A percentile compares a stretch with the other conserved stretches of the same genome.
Conservation (phyloP, 805 yeast genomes). For the Metschnikowia corniflorae region DNA sequence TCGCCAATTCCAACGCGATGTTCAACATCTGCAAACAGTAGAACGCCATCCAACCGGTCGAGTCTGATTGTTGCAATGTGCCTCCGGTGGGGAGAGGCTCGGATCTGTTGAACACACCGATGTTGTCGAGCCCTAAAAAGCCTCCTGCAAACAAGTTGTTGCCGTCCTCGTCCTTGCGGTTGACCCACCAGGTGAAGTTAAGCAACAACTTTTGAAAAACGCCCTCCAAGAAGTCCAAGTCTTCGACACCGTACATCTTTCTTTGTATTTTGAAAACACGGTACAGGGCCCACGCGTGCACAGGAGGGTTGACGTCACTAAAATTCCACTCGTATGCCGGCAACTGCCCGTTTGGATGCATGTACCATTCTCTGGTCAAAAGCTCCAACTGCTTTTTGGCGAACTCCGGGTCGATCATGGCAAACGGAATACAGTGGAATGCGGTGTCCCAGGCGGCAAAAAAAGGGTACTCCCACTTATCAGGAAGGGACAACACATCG, state of each 20-base stretch:
- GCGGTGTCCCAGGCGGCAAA: slow-evolving; percentile 98
- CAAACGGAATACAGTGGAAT: slow-evolving; percentile 88
- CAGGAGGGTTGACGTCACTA: slow-evolving; percentile 94
- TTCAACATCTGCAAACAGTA: slow-evolving; percentile 86
- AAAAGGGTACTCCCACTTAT: slow-evolving; percentile 94
- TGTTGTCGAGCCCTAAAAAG: slow-evolving; percentile 86
- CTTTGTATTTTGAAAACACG: slow-evolving; percentile 85
- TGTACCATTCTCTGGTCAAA: slow-evolving; percentile 90
- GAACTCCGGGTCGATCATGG: slow-evolving; percentile 90
- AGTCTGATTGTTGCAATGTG: slow-evolving; percentile 85
- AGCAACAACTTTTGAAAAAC: slow-evolving; percentile 86
- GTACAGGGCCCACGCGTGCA: slow-evolving; percentile 93
- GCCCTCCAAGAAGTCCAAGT: slow-evolving; percentile 79
- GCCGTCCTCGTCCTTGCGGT: slow-evolving; percentile 82
- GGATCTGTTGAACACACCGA: slow-evolving; percentile 87
- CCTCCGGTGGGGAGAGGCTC: slow-evolving; percentile 95
- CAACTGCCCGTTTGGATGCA: slow-evolving; percentile 97
- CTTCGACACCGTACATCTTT: slow-evolving; percentile 78
- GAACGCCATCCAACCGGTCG: slow-evolving; percentile 98
- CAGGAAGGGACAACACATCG: slow-evolving; percentile 86
- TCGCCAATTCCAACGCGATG: slow-evolving; percentile 86
- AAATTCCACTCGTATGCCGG: slow-evolving; percentile 98
- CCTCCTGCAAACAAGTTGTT: slow-evolving; percentile 93
- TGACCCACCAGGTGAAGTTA: slow-evolving; percentile 97
- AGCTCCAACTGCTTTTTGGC: slow-evolving; percentile 86